Base-by-base conservation (phyloP, 2,329 filamentous ascomycete species). In the Sporothrix inflata region DNA sequence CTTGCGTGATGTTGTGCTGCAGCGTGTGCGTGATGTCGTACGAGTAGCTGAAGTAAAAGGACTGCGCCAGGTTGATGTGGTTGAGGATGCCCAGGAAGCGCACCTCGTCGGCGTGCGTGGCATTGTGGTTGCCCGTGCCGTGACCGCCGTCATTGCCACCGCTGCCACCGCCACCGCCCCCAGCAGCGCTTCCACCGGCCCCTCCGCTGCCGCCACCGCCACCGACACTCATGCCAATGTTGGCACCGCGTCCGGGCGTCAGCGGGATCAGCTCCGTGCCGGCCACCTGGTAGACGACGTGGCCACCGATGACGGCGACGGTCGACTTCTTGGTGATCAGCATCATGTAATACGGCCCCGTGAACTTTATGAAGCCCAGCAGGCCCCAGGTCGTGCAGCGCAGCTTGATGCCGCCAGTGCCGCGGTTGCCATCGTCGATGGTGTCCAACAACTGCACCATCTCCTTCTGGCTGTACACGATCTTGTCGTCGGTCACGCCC, bases 11-110 rank as follows among this genome's bases (percentile, higher is more conserved):
- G 78, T 99, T 99, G 78, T 95, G 90, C 80, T 99, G 96, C 63
- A 99, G 84, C 0, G 94, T 97, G 70, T 91, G 89, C 0, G 96
- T 99, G 76, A 98, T 92, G 79, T 99, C 94, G 82, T 99, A 99
- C 0, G 95, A 97, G 80, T 98, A 98, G 83, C 95, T 98, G 84
- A 98, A 99, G 82, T 99, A 99, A 80, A 99, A 99, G 0, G 93
- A 97, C 72, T 92, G 88, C 0, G 92, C 94, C 73, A 99, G 83
- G 80, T 99, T 96, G 42, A 99, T 86, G 76, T 97, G 97, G 79
- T 93, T 94, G 60, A 99, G 85, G 69, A 98, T 98, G 34, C 89
- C 88, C 45, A 98, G 86, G 78, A 97, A 98, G 38, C 95, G 90
- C 51, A 92, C 90, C 81, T 99, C 96, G 79, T 98, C 95, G 0